Evolutionary conservation across 805 yeast genomes (phyloP).

Genomic region (Yarrowia hollandica): DNA sequence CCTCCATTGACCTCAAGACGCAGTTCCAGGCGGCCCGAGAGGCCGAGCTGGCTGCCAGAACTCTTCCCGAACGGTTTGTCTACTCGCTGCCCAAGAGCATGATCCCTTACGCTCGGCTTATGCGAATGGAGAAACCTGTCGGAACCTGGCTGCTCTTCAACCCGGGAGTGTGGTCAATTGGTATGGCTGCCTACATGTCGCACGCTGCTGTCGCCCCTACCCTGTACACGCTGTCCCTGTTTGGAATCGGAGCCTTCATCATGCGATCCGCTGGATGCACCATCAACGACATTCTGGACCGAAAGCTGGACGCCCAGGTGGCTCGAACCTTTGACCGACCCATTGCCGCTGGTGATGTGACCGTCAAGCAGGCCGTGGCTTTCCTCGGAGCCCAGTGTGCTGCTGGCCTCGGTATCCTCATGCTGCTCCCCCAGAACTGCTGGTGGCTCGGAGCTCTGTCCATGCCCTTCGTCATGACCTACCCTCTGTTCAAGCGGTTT

Average conservation of each 20-base stretch:
- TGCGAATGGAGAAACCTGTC: conserved; percentile 93
- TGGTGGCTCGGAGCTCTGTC: conserved; percentile 81
- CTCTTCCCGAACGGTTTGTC: conserved; percentile 41
- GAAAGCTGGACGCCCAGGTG: conserved; percentile 79
- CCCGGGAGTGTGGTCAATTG: conserved; percentile 91
- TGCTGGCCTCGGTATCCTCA: conserved; percentile 69
- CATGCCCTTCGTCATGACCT: conserved; percentile 73
- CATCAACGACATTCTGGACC: conserved; percentile 84
- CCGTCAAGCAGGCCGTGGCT: conserved; percentile 63
- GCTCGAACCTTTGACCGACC: conserved; percentile 89
- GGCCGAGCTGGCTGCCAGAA: conserved; percentile 28
- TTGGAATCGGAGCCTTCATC: conserved; percentile 79
- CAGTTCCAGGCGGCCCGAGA: conserved; percentile 13
- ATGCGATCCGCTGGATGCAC: conserved; percentile 99
- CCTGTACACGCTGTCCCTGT: conserved; percentile 60
- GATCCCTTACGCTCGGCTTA: conserved; percentile 89
- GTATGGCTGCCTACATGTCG: conserved; percentile 77
- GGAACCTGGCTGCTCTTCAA: conserved; percentile 81
- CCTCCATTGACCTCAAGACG: neutral
- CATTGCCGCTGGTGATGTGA: conserved; percentile 82
- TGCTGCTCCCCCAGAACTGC: conserved; percentile 76
- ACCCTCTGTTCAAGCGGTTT: conserved; percentile 91
- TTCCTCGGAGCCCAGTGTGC: conserved; percentile 74
- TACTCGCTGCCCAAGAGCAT: conserved; percentile 59
- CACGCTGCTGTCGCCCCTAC: conserved; percentile 67